Conservation (phyloP, 495 filamentous ascomycete species). For the Lichina pygmaea region DNA sequence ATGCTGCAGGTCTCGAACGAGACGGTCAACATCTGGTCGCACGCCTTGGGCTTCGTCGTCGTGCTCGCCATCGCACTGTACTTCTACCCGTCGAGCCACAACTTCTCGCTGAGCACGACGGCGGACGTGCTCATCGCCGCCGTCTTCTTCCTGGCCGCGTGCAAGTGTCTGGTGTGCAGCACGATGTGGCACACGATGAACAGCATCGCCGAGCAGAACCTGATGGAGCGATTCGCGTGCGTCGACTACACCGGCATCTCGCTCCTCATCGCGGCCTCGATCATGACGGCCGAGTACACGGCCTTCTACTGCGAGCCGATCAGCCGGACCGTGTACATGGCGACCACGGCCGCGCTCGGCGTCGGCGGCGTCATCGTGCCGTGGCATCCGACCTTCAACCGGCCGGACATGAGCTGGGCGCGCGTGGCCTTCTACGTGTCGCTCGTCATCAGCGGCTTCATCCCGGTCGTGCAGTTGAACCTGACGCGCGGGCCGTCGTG, state of each 20-base stretch:
- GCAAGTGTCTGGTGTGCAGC: conserved; percentile 85
- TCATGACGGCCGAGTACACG: conserved; percentile 96
- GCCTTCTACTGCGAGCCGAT: conserved; percentile 93
- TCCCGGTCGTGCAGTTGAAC: conserved; percentile 63
- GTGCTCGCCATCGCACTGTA: conserved; percentile 83
- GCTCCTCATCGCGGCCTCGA: conserved; percentile 80
- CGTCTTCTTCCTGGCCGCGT: conserved; percentile 89
- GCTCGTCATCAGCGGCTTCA: conserved; percentile 70
- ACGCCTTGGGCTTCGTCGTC: conserved; percentile 62
- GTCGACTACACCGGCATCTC: conserved; percentile 98
- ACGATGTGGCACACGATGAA: conserved; percentile 98
- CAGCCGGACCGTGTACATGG: conserved; percentile 69
- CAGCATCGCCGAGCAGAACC: conserved; percentile 62
- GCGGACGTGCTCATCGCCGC: conserved; percentile 72
- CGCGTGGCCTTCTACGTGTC: conserved; percentile 81
- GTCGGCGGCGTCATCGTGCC: conserved; percentile 75
- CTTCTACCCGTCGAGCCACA: conserved; percentile 70
- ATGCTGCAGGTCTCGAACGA: conserved; percentile 74
- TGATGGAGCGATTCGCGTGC: conserved; percentile 90
- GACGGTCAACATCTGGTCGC: conserved; percentile 93
- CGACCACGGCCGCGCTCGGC: conserved; percentile 53
- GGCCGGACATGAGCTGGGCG: conserved; percentile 67
- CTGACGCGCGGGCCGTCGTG: conserved; percentile 45
- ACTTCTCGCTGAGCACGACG: conserved; percentile 65
- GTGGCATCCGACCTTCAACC: conserved; percentile 93